Evolutionary conservation across 2,329 filamentous ascomycete genomes (phyloP).

Genomic region (Pseudogymnoascus sp.): DNA sequence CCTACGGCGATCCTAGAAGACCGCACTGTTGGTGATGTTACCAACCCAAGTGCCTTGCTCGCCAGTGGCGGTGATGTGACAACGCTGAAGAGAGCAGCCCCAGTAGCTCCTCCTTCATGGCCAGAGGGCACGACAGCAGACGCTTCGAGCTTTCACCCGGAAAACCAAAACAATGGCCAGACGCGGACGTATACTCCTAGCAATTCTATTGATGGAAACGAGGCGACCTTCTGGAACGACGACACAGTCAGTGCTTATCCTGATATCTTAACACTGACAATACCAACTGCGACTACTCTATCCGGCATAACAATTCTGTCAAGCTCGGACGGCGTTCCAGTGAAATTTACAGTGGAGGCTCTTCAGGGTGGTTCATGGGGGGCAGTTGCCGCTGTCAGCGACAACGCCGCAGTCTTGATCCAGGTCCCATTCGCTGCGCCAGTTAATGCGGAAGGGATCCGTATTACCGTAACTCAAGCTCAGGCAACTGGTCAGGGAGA

Average conservation of each 20-base stretch:
- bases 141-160: conserved; percentile 4
- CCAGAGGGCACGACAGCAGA: background rate
- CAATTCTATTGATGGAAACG: background rate
- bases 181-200: background rate
- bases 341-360: background rate
- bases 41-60: conserved; percentile 30
- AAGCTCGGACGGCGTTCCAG: background rate
- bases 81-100: conserved; percentile 26
- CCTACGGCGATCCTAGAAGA: conserved; percentile 28
- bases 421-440: background rate
- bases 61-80: conserved; percentile 20
- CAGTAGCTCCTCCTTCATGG: background rate
- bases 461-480: background rate
- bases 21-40: conserved; percentile 31
- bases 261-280: background rate
- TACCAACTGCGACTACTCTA: background rate
- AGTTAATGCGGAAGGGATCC: background rate
- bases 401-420: background rate
- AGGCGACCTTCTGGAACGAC: conserved; percentile 2
- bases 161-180: background rate
- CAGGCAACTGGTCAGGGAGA: background rate
- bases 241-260: background rate
- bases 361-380: background rate
- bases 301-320: background rate
- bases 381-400: background rate